Base-by-base conservation (phyloP, 2,329 filamentous ascomycete species). In the Juglanconis juglandina region DNA sequence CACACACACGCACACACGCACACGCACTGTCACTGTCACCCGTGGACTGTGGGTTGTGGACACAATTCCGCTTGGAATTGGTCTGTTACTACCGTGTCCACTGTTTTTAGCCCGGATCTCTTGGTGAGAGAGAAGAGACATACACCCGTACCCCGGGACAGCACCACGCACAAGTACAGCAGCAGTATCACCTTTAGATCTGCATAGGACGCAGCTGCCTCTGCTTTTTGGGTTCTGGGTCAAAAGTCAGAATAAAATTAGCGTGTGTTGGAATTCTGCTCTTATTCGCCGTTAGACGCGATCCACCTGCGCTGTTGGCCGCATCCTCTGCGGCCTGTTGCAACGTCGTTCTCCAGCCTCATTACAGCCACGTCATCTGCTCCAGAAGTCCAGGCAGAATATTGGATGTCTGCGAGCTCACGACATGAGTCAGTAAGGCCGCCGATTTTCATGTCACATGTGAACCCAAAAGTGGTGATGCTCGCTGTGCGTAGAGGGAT, bases 311-410 rank as follows among this genome's bases (percentile, higher is more conserved):
- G 41, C 30, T 49, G 17, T n/a, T 37, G 49, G 50, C 53, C 51
- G 58, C 51, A 49, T 37, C 3, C n/a, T 9, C 53, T 54, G 58
- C 52, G 51, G 39, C 58, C 47, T 56, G 42, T 33, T 39, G 42
- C 50, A 42, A 48, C 46, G n/a, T 58, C 32, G 49, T 44, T 47
- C n/a, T 56, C 48, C 50, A 63, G 53, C 61, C 58, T 63, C 53
- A 42, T 33, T 44, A 42, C 49, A 55, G 51, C 54, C 52, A 46
- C 55, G 49, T 32, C 11, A 50, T 39, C 48, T 10, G 17, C 37
- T 41, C n/a, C 10, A 9, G 5, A 32, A 33, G 9, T 8, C 17
- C 24, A 35, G 42, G 30, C 53, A 56, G 14, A 14, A 11, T 35
- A 56, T 32, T 41, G 14, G 24, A 5, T 48, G 14, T 11, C 39